Percentiles rank a stretch among this genome's conserved stretches.
Conservation (phyloP, 129 eudicot species). For the Saposhnikovia divaricata region DNA sequence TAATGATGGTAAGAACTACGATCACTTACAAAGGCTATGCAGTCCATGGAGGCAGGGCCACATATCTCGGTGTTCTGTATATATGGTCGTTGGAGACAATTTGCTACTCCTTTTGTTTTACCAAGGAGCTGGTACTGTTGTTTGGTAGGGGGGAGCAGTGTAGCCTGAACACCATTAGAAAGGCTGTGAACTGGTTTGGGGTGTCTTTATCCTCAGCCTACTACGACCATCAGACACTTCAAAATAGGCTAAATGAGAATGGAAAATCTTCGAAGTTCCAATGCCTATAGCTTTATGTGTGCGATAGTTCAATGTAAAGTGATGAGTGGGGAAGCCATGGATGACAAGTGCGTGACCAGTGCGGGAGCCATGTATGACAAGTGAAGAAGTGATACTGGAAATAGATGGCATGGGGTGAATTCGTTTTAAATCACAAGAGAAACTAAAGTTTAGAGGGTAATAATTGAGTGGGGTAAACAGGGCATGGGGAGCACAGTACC, state of each 20-base stretch:
- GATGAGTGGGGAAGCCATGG: neutral
- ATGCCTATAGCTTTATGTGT: neutral
- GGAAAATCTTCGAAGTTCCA: neutral
- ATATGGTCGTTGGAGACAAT: neutral
- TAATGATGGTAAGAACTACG: neutral
- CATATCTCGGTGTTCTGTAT: neutral
- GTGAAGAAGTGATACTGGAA: too few relatives aligned
- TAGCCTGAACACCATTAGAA: too few relatives aligned
- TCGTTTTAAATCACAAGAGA: neutral
- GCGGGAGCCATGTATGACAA: too few relatives aligned
- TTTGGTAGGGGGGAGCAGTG: too few relatives aligned
- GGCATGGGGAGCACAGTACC: neutral
- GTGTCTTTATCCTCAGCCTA: too few relatives aligned
- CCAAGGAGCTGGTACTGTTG: too few relatives aligned
- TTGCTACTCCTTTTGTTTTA: too few relatives aligned
- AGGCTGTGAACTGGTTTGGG: too few relatives aligned
- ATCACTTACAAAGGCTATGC: neutral
- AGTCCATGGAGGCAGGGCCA: neutral
- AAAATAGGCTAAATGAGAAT: neutral
- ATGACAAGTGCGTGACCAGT: too few relatives aligned
- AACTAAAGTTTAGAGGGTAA: neutral
- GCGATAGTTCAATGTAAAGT: neutral
- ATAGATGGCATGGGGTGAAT: neutral
- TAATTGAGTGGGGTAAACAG: neutral
- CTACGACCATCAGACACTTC: neutral